Evolutionary conservation across 1,284 basidiomycete species (phyloP).

Genomic region (Cryptococcus sp.): DNA sequence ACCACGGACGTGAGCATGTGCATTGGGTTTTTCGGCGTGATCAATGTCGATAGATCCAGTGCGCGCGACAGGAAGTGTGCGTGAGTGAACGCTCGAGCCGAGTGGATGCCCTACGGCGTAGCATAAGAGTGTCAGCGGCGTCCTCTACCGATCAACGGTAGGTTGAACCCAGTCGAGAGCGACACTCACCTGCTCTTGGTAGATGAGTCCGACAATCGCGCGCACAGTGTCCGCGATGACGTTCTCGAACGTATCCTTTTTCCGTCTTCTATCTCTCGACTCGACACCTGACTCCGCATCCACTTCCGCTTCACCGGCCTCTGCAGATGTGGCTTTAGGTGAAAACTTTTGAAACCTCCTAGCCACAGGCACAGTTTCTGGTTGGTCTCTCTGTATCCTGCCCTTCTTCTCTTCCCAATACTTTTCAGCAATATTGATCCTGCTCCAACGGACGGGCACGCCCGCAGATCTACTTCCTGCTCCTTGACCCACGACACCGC

Average conservation of each 20-base stretch:
- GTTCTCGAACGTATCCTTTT: conserved; percentile 41
- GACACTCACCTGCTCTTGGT: conserved; percentile 56
- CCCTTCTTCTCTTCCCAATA: conserved; percentile 41
- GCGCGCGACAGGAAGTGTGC: conserved; percentile 80
- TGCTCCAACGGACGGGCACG: conserved; percentile 56
- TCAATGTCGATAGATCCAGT: conserved; percentile 75
- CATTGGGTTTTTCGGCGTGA: conserved; percentile 88
- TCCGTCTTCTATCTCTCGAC: conserved; percentile 9
- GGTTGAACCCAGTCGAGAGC: conserved; percentile 14
- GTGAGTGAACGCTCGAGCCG: conserved; percentile 80
- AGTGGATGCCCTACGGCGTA: conserved; percentile 70
- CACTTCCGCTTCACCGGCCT: conserved; percentile 7
- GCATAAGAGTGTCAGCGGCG: conserved; percentile 29
- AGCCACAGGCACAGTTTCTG: conserved; percentile 29
- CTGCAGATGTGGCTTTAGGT: too few species aligned
- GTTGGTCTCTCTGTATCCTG: conserved; percentile 3
- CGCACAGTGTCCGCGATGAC: conserved; percentile 54
- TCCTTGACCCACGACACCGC: conserved; percentile 16
- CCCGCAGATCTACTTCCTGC: conserved; percentile 19
- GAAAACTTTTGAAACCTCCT: conserved; percentile 26
- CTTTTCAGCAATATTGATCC: conserved; percentile 69
- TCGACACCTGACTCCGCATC: conserved; percentile 1
- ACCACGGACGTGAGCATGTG: conserved; percentile 76
- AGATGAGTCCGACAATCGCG: conserved; percentile 58
- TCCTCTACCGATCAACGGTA: too few species aligned